phyloP scores from a whole-genome alignment of 1,284 basidiomycete species.

The Vanrija sp. region DNA sequence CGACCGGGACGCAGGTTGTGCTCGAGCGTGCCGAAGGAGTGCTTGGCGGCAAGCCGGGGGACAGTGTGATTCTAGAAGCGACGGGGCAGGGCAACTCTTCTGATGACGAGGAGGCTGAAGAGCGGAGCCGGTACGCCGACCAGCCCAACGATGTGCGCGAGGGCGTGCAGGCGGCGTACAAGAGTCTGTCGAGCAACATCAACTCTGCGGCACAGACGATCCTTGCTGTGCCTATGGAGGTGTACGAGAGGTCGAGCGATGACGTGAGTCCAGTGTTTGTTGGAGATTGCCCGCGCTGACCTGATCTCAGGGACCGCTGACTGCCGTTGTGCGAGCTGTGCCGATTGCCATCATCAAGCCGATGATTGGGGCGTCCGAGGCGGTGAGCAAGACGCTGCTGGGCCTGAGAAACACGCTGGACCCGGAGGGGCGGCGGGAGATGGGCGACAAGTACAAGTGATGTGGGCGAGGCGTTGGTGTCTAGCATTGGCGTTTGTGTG shows the following conservation, averaged over 20 bases:
- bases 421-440: slow-evolving; percentile 70
- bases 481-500: no score
- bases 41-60: slow-evolving; percentile 58
- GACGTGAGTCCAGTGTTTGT: slow-evolving; percentile 59
- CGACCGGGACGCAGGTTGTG: slow-evolving; percentile 95
- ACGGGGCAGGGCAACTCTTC: slow-evolving; percentile 9
- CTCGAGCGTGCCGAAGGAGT: slow-evolving; percentile 93
- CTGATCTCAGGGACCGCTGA: slow-evolving; percentile 70
- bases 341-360: slow-evolving; percentile 94
- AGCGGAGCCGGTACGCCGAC: slow-evolving; percentile 82
- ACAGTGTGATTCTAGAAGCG: slow-evolving; percentile 19
- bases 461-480: neutral
- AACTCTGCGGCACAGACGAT: slow-evolving; percentile 96
- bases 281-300: neutral
- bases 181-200: slow-evolving; percentile 74
- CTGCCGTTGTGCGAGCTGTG: slow-evolving; percentile 89
- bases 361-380: slow-evolving; percentile 94
- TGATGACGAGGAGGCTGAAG: slow-evolving; percentile 51
- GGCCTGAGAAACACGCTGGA: slow-evolving; percentile 87
- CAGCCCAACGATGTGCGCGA: slow-evolving; percentile 80
- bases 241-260: slow-evolving; percentile 84
- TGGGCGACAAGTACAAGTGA: slow-evolving; percentile 80
- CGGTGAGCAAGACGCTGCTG: slow-evolving; percentile 88
- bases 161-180: slow-evolving; percentile 86
- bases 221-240: slow-evolving; percentile 97